phyloP scores from a whole-genome alignment of 2,329 filamentous ascomycete genomes.

The Arachnomyces sp. region DNA sequence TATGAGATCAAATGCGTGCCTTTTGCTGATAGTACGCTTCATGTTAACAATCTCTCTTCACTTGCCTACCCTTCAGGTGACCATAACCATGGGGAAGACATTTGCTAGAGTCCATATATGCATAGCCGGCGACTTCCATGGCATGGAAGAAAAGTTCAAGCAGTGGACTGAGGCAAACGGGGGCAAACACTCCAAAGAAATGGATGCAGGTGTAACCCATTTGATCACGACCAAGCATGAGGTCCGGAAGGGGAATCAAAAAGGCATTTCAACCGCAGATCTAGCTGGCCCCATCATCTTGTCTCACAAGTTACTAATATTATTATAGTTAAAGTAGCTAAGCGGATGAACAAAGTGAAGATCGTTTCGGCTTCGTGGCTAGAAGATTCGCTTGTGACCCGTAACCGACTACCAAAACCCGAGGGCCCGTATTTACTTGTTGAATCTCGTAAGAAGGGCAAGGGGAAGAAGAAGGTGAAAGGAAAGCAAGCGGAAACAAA shows the following conservation, averaged over 20 bases:
- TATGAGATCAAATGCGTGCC: no score
- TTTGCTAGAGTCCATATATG: slow-evolving; percentile 52
- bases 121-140: slow-evolving; percentile 51
- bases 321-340: slow-evolving; percentile 34
- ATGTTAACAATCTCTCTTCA: no score
- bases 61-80: neutral
- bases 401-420: slow-evolving; percentile 26
- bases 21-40: no score
- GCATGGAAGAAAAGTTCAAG: slow-evolving; percentile 49
- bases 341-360: slow-evolving; percentile 28
- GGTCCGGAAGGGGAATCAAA: slow-evolving; percentile 45
- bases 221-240: slow-evolving; percentile 59
- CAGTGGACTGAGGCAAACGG: slow-evolving; percentile 59
- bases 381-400: slow-evolving; percentile 34
- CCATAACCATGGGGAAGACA: slow-evolving; percentile 28
- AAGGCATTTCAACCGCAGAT: slow-evolving; percentile 21
- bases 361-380: slow-evolving; percentile 44
- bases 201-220: slow-evolving; percentile 60
- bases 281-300: neutral
- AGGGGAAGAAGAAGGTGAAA: slow-evolving; percentile 31
- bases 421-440: slow-evolving; percentile 26
- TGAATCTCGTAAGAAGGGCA: slow-evolving; percentile 22
- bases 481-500: slow-evolving; percentile 16
- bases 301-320: slow-evolving; percentile 19
- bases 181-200: slow-evolving; percentile 48